Percentiles rank a stretch among this genome's conserved stretches.
These are phyloP conservation scores for Spongispora temasekensis DNA, from an alignment of 1,284 basidiomycete genomes.

Conservation along the genomic window DNA sequence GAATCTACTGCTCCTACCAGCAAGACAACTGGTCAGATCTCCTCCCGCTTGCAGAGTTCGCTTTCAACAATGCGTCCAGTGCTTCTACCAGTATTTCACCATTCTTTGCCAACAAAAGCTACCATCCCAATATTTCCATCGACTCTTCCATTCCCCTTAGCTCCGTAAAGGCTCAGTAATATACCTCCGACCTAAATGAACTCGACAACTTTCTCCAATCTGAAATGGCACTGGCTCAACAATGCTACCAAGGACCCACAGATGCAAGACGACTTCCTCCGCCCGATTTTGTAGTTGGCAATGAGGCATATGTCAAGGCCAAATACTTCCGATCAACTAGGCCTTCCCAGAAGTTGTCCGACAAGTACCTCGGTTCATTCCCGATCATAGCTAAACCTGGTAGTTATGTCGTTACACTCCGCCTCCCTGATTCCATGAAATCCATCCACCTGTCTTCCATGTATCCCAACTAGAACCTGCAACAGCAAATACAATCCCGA, in stretches of 20 bases:
- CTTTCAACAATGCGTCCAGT: neutral
- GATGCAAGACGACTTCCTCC: neutral
- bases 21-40: neutral
- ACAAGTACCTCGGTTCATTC: slow-evolving; percentile 27
- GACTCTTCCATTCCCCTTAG: neutral
- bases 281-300: slow-evolving; percentile 1
- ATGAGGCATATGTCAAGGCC: slow-evolving; percentile 5
- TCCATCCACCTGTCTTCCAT: neutral
- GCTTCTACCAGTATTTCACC: neutral
- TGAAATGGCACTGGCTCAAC: neutral
- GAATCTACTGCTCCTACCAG: neutral
- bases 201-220: neutral
- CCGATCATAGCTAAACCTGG: slow-evolving; percentile 8
- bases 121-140: neutral
- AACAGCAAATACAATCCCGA: neutral
- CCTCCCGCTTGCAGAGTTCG: neutral
- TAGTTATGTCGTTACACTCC: neutral
- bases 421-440: neutral
- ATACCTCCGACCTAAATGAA: neutral
- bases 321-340: slow-evolving; percentile 2
- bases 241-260: neutral
- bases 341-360: slow-evolving; percentile 28
- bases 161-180: neutral
- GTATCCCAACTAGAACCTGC: neutral
- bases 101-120: neutral